Evolutionary conservation across 768 basidiomycete species (phyloP).

Genomic region (Leucogyrophana mollusca): DNA sequence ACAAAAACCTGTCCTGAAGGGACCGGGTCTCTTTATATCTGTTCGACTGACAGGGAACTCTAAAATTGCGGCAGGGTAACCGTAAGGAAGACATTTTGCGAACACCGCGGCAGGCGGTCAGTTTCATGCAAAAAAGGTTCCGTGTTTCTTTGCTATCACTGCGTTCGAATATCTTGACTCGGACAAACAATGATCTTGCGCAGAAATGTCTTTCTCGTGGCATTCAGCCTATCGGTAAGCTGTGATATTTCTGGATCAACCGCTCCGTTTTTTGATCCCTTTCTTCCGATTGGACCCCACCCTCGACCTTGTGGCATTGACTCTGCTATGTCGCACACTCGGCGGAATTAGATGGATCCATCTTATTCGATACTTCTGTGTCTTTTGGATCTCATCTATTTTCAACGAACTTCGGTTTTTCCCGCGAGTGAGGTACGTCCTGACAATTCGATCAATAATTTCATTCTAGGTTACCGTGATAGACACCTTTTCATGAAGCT

Average conservation of each 20-base stretch:
- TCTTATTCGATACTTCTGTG: constrained; percentile 43
- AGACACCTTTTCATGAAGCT: constrained; percentile 12
- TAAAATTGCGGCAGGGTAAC: constrained; percentile 26
- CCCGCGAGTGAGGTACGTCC: constrained; percentile 33
- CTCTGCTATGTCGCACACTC: constrained; percentile 25
- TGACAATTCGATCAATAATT: constrained; percentile 20
- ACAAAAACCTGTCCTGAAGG: constrained; percentile 5
- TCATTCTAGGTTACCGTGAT: constrained; percentile 18
- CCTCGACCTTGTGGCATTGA: constrained; percentile 38
- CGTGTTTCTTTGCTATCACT: constrained; percentile 27
- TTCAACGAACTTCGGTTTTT: constrained; percentile 24
- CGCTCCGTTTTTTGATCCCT: constrained; percentile 44
- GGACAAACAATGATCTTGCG: constrained; percentile 24
- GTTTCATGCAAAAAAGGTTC: constrained; percentile 27
- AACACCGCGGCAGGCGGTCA: constrained; percentile 29
- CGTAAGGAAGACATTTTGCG: constrained; percentile 14
- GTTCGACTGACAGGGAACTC: constrained; percentile 24
- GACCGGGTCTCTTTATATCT: constrained; percentile 21
- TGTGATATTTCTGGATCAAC: constrained; percentile 38
- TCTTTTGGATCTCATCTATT: constrained; percentile 42
- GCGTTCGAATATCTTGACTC: constrained; percentile 22
- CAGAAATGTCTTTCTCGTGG: constrained; percentile 30
- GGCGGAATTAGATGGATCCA: constrained; percentile 25
- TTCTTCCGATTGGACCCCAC: constrained; percentile 47
- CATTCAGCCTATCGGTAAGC: constrained; percentile 38